Evolutionary conservation across 108 stramenopile genomes (phyloP).

Genomic region (Pseudonitzschia pungens): DNA sequence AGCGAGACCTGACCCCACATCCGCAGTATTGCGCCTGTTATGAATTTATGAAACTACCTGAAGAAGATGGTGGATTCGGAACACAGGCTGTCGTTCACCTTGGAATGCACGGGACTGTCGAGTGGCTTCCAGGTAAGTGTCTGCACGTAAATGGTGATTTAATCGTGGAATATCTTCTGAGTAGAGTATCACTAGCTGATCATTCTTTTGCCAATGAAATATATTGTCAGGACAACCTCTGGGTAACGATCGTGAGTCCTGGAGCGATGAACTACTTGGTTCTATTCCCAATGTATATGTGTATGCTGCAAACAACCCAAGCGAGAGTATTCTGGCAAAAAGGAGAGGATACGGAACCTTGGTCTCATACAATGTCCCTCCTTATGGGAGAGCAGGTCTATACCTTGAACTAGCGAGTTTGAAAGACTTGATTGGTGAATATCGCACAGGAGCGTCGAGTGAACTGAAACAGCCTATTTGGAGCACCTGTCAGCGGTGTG

Average conservation of each 20-base stretch:
- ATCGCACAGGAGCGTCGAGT: conserved; percentile 39
- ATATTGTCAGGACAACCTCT: conserved; percentile 61
- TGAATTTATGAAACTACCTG: conserved; percentile 60
- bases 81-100: conserved; percentile 79
- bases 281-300: conserved; percentile 79
- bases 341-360: conserved; percentile 85
- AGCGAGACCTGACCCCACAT: conserved; percentile 85
- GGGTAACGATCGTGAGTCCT: conserved; percentile 76
- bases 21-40: conserved; percentile 86
- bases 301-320: conserved; percentile 87
- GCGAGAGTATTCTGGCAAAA: conserved; percentile 87
- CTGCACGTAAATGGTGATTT: neutral
- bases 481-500: conserved; percentile 39
- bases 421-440: conserved; percentile 79
- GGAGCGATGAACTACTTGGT: conserved; percentile 78
- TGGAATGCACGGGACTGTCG: conserved; percentile 77
- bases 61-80: conserved; percentile 49
- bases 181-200: neutral
- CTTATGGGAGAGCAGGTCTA: conserved; percentile 81
- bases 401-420: conserved; percentile 83
- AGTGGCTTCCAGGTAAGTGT: conserved; percentile 22
- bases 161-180: neutral
- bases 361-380: conserved; percentile 81
- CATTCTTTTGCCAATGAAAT: conserved; percentile 68
- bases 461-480: conserved; percentile 57